Percentiles rank a stretch among this genome's conserved stretches.
These are phyloP conservation scores for Medicago lupulina DNA, from an alignment of 306 rosid species.

Conservation along the genomic window DNA sequence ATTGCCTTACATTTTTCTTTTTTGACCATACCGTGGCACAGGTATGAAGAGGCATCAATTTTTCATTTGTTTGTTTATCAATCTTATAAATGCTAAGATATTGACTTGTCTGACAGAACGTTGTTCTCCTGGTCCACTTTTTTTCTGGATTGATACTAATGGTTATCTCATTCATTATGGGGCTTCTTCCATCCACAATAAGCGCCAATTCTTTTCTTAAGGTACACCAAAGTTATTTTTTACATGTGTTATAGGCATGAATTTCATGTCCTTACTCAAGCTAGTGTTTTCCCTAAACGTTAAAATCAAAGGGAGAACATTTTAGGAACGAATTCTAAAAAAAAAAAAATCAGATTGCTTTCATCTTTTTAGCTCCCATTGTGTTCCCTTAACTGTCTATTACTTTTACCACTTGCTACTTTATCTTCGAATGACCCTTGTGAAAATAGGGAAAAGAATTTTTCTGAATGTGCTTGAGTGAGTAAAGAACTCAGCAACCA, in stretches of 20 bases:
- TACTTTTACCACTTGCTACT: slow-evolving; percentile 25
- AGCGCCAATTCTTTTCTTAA: slow-evolving; percentile 85
- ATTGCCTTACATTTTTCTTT: slow-evolving; percentile 95
- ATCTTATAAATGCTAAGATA: slow-evolving; percentile 40
- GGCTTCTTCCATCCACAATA: slow-evolving; percentile 69
- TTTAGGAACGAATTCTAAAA: slow-evolving; percentile 17
- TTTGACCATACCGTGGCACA: slow-evolving; percentile 90
- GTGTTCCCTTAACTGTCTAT: slow-evolving; percentile 28
- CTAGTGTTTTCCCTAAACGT: slow-evolving; percentile 6
- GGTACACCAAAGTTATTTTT: slow-evolving; percentile 53
- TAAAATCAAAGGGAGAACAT: neutral
- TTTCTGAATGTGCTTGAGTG: neutral
- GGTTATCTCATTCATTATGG: slow-evolving; percentile 97
- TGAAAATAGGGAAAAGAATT: neutral
- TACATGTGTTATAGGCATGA: slow-evolving; percentile 2
- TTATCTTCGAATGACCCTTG: slow-evolving; percentile 6
- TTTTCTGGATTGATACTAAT: slow-evolving; percentile 87
- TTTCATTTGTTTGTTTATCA: slow-evolving; percentile 36
- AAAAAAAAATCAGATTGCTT: neutral
- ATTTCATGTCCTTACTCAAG: slow-evolving; percentile 18
- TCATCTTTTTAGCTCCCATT: neutral
- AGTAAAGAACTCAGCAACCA: neutral
- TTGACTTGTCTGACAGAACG: slow-evolving; percentile 64
- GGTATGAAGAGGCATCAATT: slow-evolving; percentile 52
- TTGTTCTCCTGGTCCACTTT: slow-evolving; percentile 86